Percentiles rank a stretch among this genome's conserved stretches.
These are phyloP conservation scores for Ascomycota sp. DNA, from an alignment of 2,329 filamentous ascomycete genomes.

Conservation along the genomic window DNA sequence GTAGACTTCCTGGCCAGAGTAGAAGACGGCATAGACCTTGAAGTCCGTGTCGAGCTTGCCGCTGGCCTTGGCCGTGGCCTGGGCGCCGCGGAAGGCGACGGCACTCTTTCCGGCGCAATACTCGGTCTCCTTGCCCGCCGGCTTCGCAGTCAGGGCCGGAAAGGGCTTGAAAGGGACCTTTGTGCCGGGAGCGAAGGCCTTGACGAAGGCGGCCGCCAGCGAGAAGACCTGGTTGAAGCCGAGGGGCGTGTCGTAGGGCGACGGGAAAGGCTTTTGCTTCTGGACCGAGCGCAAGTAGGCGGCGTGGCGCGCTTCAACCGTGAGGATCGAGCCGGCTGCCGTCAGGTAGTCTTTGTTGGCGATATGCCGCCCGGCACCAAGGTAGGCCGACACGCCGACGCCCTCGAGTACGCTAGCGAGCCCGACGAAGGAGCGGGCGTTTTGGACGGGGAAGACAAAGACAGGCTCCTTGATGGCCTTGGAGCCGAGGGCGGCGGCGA, in stretches of 20 bases:
- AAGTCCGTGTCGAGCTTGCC: background rate
- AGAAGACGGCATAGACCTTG: constrained; percentile 3
- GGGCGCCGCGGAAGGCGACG: constrained; percentile 1
- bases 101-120: constrained; percentile 1
- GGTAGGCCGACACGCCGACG: constrained; percentile 38
- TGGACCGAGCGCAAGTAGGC: constrained; percentile 31
- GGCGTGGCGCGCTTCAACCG: constrained; percentile 39
- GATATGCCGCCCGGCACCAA: constrained; percentile 39
- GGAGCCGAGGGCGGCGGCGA: constrained; percentile 13
- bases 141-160: constrained; percentile 11
- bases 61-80: constrained; percentile 1
- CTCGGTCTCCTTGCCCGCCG: background rate
- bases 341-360: constrained; percentile 32
- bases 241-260: constrained; percentile 37
- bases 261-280: constrained; percentile 28
- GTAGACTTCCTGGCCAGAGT: constrained; percentile 5
- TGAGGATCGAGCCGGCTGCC: constrained; percentile 39
- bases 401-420: constrained; percentile 43
- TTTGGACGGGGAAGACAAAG: constrained; percentile 37
- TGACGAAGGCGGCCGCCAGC: constrained; percentile 40
- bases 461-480: constrained; percentile 28
- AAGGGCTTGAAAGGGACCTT: constrained; percentile 37
- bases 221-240: constrained; percentile 37
- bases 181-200: constrained; percentile 30
- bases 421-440: constrained; percentile 32